Base-by-base conservation (phyloP, 495 filamentous ascomycete genomes). In the Podospora didyma region DNA sequence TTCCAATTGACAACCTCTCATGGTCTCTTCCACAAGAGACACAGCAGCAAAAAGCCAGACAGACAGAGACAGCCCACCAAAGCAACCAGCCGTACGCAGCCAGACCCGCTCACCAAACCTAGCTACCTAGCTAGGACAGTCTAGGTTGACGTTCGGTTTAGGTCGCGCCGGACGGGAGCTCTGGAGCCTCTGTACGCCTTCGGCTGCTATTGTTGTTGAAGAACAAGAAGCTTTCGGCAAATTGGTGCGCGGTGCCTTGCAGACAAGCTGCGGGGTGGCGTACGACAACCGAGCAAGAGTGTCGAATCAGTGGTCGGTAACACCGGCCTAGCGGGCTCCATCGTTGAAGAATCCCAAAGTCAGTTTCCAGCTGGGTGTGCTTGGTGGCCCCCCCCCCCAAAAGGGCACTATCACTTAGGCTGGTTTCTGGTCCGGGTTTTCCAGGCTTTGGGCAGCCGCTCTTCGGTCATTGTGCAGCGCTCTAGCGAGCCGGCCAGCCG, bases 391-490 rank as follows among this genome's bases (percentile, higher is more conserved):
- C 2, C 12, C 37, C 35, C 26, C 26, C 9, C 3, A 31, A 31
- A 31, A 31, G 26, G 26, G 26, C 26, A 31, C 26, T 31, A 31
- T n/a, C n/a, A n/a, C 26, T 31, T 9, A 9, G 4, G 26, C 26
- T 9, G 26, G 4, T 51, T 20, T n/a, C 20, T 39, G 26, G 35
- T 17, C 39, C 20, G 23, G 39, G 39, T 28, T 56, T 49, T 62
- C n/a, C 41, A 7, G 53, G 24, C 20, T 54, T 28, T 51, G 14
- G 51, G 22, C 53, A 14, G 28, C 39, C 12, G n/a, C n/a, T 42
- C 52, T 49, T 54, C 53, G 58, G 50, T 60, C 61, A 51, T 57
- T 59, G 53, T 60, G 53, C 49, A 60, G 57, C 61, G 16, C 35
- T 51, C 53, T 23, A 34, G n/a, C 21, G 28, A 49, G 35, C 37